Conservation (phyloP, 352 stramenopile genomes). For the Pythium periplocum region DNA sequence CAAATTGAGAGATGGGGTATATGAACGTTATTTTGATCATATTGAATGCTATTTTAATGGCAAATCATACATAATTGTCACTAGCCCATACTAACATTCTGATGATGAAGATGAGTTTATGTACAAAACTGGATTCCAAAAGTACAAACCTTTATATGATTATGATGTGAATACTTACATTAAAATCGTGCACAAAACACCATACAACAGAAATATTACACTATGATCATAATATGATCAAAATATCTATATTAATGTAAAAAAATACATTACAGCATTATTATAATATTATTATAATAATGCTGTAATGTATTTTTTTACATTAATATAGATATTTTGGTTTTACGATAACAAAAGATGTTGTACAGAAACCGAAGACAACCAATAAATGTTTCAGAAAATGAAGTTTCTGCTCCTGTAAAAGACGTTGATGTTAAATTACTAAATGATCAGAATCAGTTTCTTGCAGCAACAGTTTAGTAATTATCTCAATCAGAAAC, state of each 20-base stretch:
- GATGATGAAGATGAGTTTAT: constrained; percentile 7
- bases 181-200: constrained; percentile 5
- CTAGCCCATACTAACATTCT: constrained; percentile 5
- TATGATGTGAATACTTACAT: constrained; percentile 9
- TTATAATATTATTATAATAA: constrained; percentile 10
- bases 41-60: constrained; percentile 8
- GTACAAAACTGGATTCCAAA: constrained; percentile 4
- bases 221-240: too few species aligned
- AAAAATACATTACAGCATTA: too few species aligned
- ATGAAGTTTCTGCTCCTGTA: constrained; percentile 6
- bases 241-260: too few species aligned
- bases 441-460: constrained; percentile 9
- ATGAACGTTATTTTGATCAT: constrained; percentile 5
- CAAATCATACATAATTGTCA: constrained; percentile 8
- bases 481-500: constrained; percentile 8
- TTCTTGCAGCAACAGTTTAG: constrained; percentile 9
- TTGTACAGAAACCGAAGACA: constrained; percentile 11
- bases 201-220: constrained; percentile 6
- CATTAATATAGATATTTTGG: constrained; percentile 6
- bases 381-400: constrained; percentile 6
- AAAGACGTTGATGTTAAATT: constrained; percentile 9
- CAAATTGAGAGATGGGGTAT: background rate
- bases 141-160: constrained; percentile 6
- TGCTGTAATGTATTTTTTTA: constrained; percentile 6
- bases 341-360: constrained; percentile 6